Base-by-base conservation (phyloP, 2,329 filamentous ascomycete species). In the Ascochyta koolunga region DNA sequence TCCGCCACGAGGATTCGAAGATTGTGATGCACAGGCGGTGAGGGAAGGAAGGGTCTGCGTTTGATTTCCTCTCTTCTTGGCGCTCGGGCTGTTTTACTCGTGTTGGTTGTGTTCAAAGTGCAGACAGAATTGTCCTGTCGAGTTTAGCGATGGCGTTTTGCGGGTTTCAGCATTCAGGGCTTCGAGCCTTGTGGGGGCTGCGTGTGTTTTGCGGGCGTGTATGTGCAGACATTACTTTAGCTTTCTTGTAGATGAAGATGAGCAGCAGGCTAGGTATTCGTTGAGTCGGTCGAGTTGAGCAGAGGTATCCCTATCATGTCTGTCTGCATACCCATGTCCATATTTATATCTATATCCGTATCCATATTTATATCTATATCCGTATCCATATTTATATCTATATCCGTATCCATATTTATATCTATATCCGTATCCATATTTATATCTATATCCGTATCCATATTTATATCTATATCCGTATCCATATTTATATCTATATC, bases 11-110 rank as follows among this genome's bases (percentile, higher is more conserved):
- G 32, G 69, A 74, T 35, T 61, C 67, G 44, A 70, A 67, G 45
- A 74, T 74, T 50, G 59, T 71, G 15, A 65, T 73, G 66, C 59
- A 64, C 38, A 56, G 60, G 48, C 57, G 61, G 25, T 67, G 27
- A 42, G 21, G 10, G n/a, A 27, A 19, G 2, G n/a, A 11, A n/a
- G 4, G 24, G 9, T 3, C 6, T 27, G 25, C 25, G 19, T 5
- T 27, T 8, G 2, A 21, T 10, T 46, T 13, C 29, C 2, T 16
- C 19, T 27, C 36, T n/a, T 16, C 13, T 39, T 27, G 27, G 21
- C 33, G 37, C 21, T 48, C 25, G 24, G 21, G 37, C 13, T 40
- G 46, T 48, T 36, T 45, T 36, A 18, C 16, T 36, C 18, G 10
- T 29, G 37, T 53, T 18, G 38, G 44, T 33, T 21, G 41, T n/a